These are phyloP conservation scores for Aristolochia contorta DNA, from an alignment of 164 flowering plant species.

Conservation along the genomic window DNA sequence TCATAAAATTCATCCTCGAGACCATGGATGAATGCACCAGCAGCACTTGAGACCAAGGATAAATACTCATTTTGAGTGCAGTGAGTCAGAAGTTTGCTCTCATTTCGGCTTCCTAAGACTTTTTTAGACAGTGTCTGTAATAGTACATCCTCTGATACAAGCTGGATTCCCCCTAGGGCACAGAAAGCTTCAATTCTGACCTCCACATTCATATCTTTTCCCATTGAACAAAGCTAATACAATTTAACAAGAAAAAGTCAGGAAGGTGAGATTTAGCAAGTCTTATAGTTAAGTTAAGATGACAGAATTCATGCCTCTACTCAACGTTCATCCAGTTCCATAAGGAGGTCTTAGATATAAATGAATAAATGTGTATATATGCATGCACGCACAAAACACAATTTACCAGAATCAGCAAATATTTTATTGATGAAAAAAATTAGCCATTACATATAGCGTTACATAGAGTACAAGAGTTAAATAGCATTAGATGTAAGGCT, in stretches of 20 bases:
- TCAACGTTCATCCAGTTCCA: not conserved
- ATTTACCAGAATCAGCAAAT: no score
- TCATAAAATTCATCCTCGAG: slow-evolving; percentile 85
- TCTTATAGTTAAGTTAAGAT: not conserved
- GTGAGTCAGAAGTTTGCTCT: slow-evolving; percentile 19
- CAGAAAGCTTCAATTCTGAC: slow-evolving; percentile 64
- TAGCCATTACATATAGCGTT: no score
- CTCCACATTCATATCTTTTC: slow-evolving; percentile 66
- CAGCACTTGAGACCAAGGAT: slow-evolving; percentile 35
- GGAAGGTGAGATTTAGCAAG: not conserved
- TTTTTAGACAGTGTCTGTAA: slow-evolving; percentile 69
- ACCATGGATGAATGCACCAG: slow-evolving; percentile 84
- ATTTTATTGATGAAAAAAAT: no score
- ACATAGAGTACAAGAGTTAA: no score
- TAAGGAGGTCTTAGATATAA: not conserved
- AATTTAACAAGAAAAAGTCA: not conserved
- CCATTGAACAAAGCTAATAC: slow-evolving; percentile 66
- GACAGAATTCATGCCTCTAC: not conserved
- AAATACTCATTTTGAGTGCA: slow-evolving; percentile 17
- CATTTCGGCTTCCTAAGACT: slow-evolving; percentile 26
- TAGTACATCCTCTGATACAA: slow-evolving; percentile 53
- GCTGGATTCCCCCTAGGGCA: slow-evolving; percentile 49
- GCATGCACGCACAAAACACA: no score
- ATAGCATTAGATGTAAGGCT: no score
- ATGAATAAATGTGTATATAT: no score